Evolutionary conservation across 2,329 filamentous ascomycete species (phyloP), one percentile per base, ranked within the genome.

Genomic region (Ustulina deusta): DNA sequence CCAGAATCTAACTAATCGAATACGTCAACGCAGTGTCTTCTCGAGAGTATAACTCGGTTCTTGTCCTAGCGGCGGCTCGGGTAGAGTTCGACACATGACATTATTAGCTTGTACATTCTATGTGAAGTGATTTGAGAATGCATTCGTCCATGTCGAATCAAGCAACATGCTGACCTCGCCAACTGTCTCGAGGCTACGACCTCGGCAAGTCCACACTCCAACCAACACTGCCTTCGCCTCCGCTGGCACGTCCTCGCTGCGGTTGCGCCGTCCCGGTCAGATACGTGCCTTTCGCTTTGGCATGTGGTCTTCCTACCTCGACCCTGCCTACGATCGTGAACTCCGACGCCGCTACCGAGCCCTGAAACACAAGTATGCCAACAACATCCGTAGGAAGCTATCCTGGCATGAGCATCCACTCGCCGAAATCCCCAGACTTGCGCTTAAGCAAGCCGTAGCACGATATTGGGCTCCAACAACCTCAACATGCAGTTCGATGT

Each of bases 261-360:
- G 65, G 20, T 46, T 59, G 20, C 72, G 73, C 38, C 76, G 76
- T 55, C 75, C 72, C 20, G 77, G 80, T 49, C 84, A 86, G 69
- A 77, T 72, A 38, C 83, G 87, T 40, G 74, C 74, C 40, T 86
- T 87, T 68, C 83, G 85, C 66, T 82, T 87, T 66, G 82, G 80
- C 59, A 71, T 81, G 20, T 87, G 85, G 82, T 79, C 82, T 7
- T 80, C 79, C 34, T 80, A 80, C 51, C 71, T 81, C 32, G 81
- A 85, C 69, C 75, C 78, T 15, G 79, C 83, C 20, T 77, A 78
- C 22, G 79, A 81, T 44, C 80, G 78, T 49, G 82, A 86, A 59
- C 68, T 81, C 34, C 81, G 82, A 58, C 83, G 81, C 49, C 84
- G 82, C 13, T 79, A 82, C 68, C 80, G 81, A 61, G 68, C 74